Base-by-base conservation (phyloP, 1,284 basidiomycete species). In the Cutaneotrichosporon daszewskae region DNA sequence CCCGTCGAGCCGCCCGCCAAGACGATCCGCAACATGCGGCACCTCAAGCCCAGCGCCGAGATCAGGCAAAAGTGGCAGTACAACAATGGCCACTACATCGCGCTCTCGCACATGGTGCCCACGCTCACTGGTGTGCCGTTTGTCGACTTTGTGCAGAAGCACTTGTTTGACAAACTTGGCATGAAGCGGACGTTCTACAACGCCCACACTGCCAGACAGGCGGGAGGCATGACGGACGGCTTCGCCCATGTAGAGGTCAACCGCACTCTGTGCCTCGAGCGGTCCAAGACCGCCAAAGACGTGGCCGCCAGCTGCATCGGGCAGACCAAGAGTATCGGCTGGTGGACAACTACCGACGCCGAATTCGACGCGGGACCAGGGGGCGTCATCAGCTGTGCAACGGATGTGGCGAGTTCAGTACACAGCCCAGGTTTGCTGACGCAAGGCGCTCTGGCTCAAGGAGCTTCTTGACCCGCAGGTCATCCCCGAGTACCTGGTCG, bases 51-150 rank as follows among this genome's bases (percentile, higher is more conserved):
- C 9, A 62, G 60, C 0, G 44, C 59, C 14, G 58, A 58, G 31
- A 37, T 68, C 32, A 59, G 66, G 2, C 47, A 59, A 25, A 19
- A 34, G 7, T 62, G 40, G 35, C 63, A 66, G 44, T 69, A 69
- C 57, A 53, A 54, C 43, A 68, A 68, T 40, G 24, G 50, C 18
- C 54, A 55, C 43, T 64, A 59, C 43, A 26, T 49, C 10, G 43
- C 52, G 5, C 43, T 62, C 1, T 47, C 53, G 6, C 34, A 53
- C 22, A 40, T 69, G 18, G 49, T 66, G 8, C 37, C 53, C n/a
- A 37, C 33, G 9, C 42, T 65, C 23, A 57, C 58, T 7, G 55
- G 55, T 11, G 35, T 44, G 4, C 24, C 58, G 1, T 57, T 62
- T 25, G 38, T 43, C 9, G 46, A 52, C 3, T 68, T 49, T 35